Evolutionary conservation across 106 monocot genomes (phyloP).

Genomic region (Dendrobium nobile): DNA sequence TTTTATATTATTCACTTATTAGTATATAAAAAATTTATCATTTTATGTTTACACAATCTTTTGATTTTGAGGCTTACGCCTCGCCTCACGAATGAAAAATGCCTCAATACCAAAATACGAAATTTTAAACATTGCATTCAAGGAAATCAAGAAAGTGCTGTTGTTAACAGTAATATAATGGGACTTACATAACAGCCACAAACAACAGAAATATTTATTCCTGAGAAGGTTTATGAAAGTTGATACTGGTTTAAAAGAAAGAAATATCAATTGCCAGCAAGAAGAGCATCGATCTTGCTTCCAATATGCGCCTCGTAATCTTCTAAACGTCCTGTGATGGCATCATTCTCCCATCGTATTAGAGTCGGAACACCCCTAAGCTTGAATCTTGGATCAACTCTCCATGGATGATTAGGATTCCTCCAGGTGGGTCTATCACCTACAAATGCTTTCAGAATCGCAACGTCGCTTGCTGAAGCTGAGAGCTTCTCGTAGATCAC

Average conservation of each 20-base stretch:
- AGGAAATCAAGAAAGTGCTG: background rate
- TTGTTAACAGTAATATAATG: background rate
- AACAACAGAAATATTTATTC: background rate
- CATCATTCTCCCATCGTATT: constrained; percentile 66
- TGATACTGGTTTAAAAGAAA: background rate
- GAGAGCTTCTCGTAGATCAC: constrained; percentile 61
- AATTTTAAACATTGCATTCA: no score
- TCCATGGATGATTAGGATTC: constrained; percentile 63
- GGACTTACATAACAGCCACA: background rate
- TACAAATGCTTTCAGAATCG: constrained; percentile 61
- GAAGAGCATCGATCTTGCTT: constrained; percentile 57
- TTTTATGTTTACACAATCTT: no score
- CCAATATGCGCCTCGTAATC: constrained; percentile 74
- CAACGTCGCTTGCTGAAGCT: constrained; percentile 39
- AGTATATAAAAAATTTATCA: no score
- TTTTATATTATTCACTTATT: no score
- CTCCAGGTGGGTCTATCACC: constrained; percentile 86
- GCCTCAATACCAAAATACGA: no score
- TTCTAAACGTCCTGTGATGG: constrained; percentile 59
- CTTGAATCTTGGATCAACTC: constrained; percentile 61
- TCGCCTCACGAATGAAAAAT: no score
- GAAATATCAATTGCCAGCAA: constrained; percentile 19
- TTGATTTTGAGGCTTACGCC: no score
- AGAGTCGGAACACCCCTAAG: constrained; percentile 86
- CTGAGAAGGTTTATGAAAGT: background rate